phyloP scores from a whole-genome alignment of 1,284 basidiomycete genomes.

The Sporisorium reilianum region DNA sequence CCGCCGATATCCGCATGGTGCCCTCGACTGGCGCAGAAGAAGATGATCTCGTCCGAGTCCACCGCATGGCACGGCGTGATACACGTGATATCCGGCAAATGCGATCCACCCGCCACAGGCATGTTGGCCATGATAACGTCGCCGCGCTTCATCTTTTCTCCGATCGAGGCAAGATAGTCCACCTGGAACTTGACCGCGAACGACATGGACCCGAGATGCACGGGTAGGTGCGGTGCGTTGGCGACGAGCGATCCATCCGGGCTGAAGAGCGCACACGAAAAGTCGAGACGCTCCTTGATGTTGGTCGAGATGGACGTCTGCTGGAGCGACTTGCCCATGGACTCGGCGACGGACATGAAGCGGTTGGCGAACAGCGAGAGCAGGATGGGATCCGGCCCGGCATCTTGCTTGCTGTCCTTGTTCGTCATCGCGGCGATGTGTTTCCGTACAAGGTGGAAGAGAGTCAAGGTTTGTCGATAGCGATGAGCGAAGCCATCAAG shows the following conservation, averaged over 20 bases:
- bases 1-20: constrained; percentile 77
- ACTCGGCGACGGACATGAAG: constrained; percentile 91
- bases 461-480: not conserved
- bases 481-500: not conserved
- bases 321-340: constrained; percentile 86
- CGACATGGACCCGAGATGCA: constrained; percentile 72
- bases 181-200: constrained; percentile 92
- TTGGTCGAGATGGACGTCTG: constrained; percentile 91
- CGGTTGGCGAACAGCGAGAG: constrained; percentile 90
- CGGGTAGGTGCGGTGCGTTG: constrained; percentile 86
- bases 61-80: constrained; percentile 87
- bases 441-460: not conserved
- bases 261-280: constrained; percentile 86
- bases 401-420: constrained; percentile 15
- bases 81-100: constrained; percentile 81
- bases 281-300: constrained; percentile 89
- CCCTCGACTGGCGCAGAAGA: constrained; percentile 89
- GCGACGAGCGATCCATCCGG: constrained; percentile 91
- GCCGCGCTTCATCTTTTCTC: constrained; percentile 76
- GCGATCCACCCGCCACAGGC: constrained; percentile 82
- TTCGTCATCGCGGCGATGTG: constrained; percentile 11
- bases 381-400: constrained; percentile 82
- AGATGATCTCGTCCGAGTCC: constrained; percentile 79
- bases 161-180: constrained; percentile 74
- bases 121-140: constrained; percentile 93